Conservation (phyloP, 2,329 filamentous ascomycete species). For the Cladobotryum protrusum region DNA sequence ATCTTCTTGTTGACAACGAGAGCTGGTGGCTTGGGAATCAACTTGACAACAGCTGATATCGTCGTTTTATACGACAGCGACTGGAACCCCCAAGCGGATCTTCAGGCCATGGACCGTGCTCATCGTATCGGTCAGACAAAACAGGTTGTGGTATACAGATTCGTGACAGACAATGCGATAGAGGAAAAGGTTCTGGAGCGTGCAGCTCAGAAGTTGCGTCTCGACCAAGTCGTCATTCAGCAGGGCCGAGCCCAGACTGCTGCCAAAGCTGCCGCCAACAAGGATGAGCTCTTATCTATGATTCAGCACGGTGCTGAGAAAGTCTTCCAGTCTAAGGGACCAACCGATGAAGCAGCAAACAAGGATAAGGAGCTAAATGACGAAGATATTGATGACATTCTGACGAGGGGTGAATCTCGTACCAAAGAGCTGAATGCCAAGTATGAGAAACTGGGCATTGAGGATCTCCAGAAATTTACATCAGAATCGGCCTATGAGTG, state of each 20-base stretch:
- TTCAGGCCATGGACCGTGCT: slow-evolving; percentile 97
- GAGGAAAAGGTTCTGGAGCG: slow-evolving; percentile 97
- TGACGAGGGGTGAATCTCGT: slow-evolving; percentile 78
- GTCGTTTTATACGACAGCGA: slow-evolving; percentile 96
- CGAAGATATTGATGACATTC: slow-evolving; percentile 83
- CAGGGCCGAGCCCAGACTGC: slow-evolving; percentile 90
- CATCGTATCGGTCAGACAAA: slow-evolving; percentile 99
- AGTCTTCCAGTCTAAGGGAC: slow-evolving; percentile 72
- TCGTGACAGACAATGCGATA: slow-evolving; percentile 96
- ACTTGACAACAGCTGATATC: slow-evolving; percentile 89
- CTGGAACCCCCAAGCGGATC: slow-evolving; percentile 97
- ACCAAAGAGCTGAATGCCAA: slow-evolving; percentile 87
- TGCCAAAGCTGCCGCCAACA: slow-evolving; percentile 85
- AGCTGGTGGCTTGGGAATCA: slow-evolving; percentile 94
- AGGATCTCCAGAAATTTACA: slow-evolving; percentile 95
- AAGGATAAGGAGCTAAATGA: slow-evolving; percentile 64
- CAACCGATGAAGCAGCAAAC: slow-evolving; percentile 52
- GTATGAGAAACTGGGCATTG: slow-evolving; percentile 94
- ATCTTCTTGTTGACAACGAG: slow-evolving; percentile 92
- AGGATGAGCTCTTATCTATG: slow-evolving; percentile 95
- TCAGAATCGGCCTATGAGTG: slow-evolving; percentile 98
- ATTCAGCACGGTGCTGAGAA: slow-evolving; percentile 98
- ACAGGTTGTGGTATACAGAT: slow-evolving; percentile 92
- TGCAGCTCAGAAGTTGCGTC: slow-evolving; percentile 89
- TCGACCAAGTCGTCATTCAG: slow-evolving; percentile 96